Base-by-base conservation (phyloP, 2,329 filamentous ascomycete species). In the Malbranchea zuffiana region DNA sequence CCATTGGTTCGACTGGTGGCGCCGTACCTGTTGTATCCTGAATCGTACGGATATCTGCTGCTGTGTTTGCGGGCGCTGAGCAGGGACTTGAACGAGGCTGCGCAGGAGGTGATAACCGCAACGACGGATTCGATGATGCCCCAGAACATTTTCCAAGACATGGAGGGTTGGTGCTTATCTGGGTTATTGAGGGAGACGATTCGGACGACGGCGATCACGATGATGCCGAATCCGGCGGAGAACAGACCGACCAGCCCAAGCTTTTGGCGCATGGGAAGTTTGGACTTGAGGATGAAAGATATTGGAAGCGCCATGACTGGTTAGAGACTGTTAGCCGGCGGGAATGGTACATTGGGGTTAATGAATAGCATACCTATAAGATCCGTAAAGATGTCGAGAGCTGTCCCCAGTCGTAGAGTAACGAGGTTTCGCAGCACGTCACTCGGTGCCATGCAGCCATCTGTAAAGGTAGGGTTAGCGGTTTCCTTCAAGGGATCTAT, bases 61-160 rank as follows among this genome's bases (percentile, higher is more conserved):
- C 11, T 8, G 8, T 27, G 35, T n/a, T 26, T 25, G 13, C 18
- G 35, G 12, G 15, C 10, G 3, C 30, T 32, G 32, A 42, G 36
- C 11, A 42, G 40, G 5, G 40, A 42, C 17, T 42, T 42, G 18
- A 35, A 42, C 3, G 40, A 19, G 3, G 40, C 40, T 25, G 39
- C 37, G 24, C 40, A 42, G 11, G 40, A 42, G 12, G 36, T 31
- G 19, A 42, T 42, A 15, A 42, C 36, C 6, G 40, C 40, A 17
- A 42, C 36, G 18, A 26, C 32, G n/a, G 30, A 24, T 30, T 42
- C 40, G n/a, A 37, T 42, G 4, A 36, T n/a, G 12, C 31, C 26
- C 39, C 39, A 41, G 34, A 41, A 41, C 12, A 37, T 17, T 12
- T 33, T 28, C 39, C 39, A 41, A n/a, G 39, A 33, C n/a, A 28